phyloP scores from a whole-genome alignment of 495 filamentous ascomycete species.

The Penicillium odoratum region DNA sequence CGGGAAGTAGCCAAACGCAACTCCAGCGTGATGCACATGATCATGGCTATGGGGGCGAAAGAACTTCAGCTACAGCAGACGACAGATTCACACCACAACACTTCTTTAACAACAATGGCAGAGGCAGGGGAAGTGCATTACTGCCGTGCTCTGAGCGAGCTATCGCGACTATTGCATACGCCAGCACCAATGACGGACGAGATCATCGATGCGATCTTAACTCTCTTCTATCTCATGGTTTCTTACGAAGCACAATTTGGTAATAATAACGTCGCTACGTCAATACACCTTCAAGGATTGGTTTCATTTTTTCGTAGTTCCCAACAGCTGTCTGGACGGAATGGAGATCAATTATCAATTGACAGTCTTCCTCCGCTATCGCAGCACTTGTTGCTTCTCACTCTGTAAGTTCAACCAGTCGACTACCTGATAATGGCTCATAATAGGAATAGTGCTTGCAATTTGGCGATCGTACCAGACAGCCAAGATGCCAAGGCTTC shows the following conservation, averaged over 20 bases:
- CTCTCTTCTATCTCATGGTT: constrained; percentile 1
- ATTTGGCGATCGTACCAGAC: neutral
- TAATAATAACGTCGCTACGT: neutral
- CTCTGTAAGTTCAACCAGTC: neutral
- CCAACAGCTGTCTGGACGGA: neutral
- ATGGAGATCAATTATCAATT: neutral
- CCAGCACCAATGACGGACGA: neutral
- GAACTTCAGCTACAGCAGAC: neutral
- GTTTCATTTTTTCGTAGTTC: neutral
- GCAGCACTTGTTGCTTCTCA: neutral
- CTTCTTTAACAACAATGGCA: neutral
- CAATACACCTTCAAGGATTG: neutral
- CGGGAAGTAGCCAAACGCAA: neutral
- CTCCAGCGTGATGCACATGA: constrained; percentile 2
- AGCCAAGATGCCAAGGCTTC: neutral
- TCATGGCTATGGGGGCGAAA: neutral
- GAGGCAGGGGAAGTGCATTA: neutral
- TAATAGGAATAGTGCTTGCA: neutral
- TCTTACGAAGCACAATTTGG: neutral
- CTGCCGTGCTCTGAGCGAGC: neutral
- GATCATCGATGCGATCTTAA: neutral
- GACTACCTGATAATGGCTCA: neutral
- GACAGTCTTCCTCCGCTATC: neutral
- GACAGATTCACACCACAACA: neutral
- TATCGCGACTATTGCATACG: neutral